Base-by-base conservation (phyloP, 2,329 filamentous ascomycete genomes). In the Alternaria angustiovoidea region DNA sequence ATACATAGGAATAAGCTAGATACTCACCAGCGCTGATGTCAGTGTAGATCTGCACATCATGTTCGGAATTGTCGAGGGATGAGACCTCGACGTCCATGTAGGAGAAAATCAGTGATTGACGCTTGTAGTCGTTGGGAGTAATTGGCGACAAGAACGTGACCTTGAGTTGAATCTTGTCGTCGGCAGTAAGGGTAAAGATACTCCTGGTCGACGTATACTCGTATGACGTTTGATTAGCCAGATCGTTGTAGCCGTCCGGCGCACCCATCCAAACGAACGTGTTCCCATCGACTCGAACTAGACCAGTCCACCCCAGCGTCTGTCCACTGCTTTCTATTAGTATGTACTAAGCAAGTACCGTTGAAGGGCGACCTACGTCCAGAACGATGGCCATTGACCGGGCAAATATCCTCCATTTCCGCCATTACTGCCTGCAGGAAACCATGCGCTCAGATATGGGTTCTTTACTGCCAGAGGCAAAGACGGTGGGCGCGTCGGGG, bases 361-460 rank as follows among this genome's bases (percentile, higher is more conserved):
- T 16, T 48, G 1, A n/a, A 34, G n/a, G 11, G 7, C 6, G 20
- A 34, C 52, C 7, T 18, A 57, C 89, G 82, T 82, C 87, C 89
- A 93, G 67, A 91, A 91, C 1, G 80, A 82, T 1, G 89, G 86
- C 89, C 89, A 93, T 71, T 87, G 78, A 2, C 90, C 89, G 0
- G 90, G 85, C 30, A 93, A 82, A 60, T 89, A 86, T 1, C 89
- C 89, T 34, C 88, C 88, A 70, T 89, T 87, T 9, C 86, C 85
- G 22, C 85, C 86, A 73, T 88, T 83, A 28, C 81, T 85, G 1
- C 88, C 88, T 9, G 84, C 88, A 58, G 85, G 79, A 42, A 90
- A 82, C 89, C 90, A 92, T 14, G 88, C 86, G 72, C 87, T 92
- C 16, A 94, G 78, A 67, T 94, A 94, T 0, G 91, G 91, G 9